phyloP scores from a whole-genome alignment of 257 asterid genomes.

The Apocynum venetum region DNA sequence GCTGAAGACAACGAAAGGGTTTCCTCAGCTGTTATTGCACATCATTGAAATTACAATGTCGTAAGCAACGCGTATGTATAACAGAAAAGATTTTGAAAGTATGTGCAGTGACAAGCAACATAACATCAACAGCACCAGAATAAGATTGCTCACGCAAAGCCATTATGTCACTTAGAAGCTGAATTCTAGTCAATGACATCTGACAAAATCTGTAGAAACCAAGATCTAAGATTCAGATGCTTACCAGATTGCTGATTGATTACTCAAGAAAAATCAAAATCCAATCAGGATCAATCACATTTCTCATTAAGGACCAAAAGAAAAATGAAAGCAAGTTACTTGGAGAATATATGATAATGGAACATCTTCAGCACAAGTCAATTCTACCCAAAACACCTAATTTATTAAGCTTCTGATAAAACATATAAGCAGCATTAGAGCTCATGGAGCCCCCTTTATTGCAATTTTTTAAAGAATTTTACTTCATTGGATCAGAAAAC shows the following conservation, averaged over 20 bases:
- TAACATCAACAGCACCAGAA: background rate
- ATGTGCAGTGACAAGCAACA: background rate
- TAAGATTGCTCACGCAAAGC: background rate
- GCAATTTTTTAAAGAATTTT: background rate
- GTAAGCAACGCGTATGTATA: background rate
- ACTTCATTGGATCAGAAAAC: background rate
- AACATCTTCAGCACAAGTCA: background rate
- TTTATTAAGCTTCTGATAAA: background rate
- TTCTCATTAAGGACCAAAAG: no score
- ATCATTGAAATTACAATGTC: background rate
- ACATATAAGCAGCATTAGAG: background rate
- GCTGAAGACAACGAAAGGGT: slow-evolving; percentile 23
- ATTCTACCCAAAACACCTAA: background rate
- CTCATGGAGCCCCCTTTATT: background rate
- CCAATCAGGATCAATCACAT: background rate
- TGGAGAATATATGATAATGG: background rate
- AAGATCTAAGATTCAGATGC: background rate
- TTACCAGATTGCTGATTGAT: background rate
- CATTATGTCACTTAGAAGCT: background rate
- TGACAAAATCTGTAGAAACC: background rate
- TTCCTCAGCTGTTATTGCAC: background rate
- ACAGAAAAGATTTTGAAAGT: background rate
- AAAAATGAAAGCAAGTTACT: background rate
- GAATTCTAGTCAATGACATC: background rate
- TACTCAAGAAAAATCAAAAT: background rate